Conservation (phyloP, 345 rosid species). For the Syzygium jambos region DNA sequence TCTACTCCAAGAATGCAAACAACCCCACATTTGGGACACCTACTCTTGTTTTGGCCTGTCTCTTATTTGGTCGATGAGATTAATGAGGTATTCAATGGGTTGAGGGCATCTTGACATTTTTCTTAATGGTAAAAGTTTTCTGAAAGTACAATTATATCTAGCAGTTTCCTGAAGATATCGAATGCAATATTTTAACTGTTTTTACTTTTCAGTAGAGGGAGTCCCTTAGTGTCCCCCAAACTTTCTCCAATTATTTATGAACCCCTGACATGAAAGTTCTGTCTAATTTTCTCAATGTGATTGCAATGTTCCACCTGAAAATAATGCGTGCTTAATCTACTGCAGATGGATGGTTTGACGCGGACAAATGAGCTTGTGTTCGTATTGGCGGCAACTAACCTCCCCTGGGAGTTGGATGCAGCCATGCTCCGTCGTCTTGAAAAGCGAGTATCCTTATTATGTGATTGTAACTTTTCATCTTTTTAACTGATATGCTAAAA, state of each 20-base stretch:
- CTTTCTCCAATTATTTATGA: not conserved
- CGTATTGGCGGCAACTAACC: conserved; percentile 96
- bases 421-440: conserved; percentile 98
- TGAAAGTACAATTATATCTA: not conserved
- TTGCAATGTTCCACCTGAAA: not conserved
- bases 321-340: not conserved
- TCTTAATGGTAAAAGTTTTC: not conserved
- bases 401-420: conserved; percentile 98
- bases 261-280: not conserved
- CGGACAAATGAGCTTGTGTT: conserved; percentile 82
- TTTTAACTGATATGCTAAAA: not conserved
- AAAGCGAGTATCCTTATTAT: conserved; percentile 80
- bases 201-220: not conserved
- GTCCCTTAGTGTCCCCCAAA: not conserved
- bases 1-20: not conserved
- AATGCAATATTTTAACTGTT: not conserved
- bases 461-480: not conserved
- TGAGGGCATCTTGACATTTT: not conserved
- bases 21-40: not conserved
- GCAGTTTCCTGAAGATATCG: not conserved
- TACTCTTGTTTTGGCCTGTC: not conserved
- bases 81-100: not conserved
- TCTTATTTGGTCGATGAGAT: not conserved
- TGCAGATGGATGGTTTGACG: conserved; percentile 97
- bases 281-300: not conserved